phyloP scores from a whole-genome alignment of 768 basidiomycete genomes.

The Termitomyces sp. region DNA sequence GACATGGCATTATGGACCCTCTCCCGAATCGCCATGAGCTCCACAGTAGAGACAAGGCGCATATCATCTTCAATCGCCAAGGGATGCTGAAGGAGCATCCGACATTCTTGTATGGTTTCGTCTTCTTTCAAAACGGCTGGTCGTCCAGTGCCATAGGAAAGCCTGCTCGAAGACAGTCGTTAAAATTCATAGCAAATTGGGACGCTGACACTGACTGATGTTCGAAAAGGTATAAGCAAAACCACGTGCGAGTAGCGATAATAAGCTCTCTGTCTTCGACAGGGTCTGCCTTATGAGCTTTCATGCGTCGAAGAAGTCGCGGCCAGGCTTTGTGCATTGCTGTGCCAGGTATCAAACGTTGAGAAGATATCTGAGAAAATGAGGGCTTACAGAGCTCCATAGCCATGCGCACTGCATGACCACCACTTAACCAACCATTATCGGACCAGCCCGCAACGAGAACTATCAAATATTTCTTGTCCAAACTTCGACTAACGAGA shows the following conservation, averaged over 20 bases:
- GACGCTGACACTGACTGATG: slow-evolving; percentile 64
- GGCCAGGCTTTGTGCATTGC: slow-evolving; percentile 94
- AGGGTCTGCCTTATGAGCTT: slow-evolving; percentile 49
- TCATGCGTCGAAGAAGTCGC: slow-evolving; percentile 71
- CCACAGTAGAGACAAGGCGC: slow-evolving; percentile 91
- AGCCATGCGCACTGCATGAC: slow-evolving; percentile 96
- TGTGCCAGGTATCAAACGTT: slow-evolving; percentile 20
- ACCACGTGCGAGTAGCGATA: slow-evolving; percentile 83
- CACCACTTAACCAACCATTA: slow-evolving; percentile 92
- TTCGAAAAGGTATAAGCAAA: slow-evolving; percentile 89
- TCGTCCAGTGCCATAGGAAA: slow-evolving; percentile 92
- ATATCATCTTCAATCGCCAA: slow-evolving; percentile 90
- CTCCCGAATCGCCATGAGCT: slow-evolving; percentile 86
- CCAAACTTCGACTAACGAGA: background rate
- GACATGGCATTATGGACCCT: slow-evolving; percentile 77
- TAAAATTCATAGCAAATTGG: background rate
- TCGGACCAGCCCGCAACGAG: slow-evolving; percentile 93
- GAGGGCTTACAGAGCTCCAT: slow-evolving; percentile 75
- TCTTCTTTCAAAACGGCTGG: slow-evolving; percentile 92
- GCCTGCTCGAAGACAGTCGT: slow-evolving; percentile 33
- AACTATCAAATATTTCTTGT: slow-evolving; percentile 37
- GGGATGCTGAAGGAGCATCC: slow-evolving; percentile 78
- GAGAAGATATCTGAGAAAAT: background rate
- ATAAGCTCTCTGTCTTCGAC: slow-evolving; percentile 74
- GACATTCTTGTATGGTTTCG: slow-evolving; percentile 81